A percentile compares a stretch with the other conserved stretches of the same genome.
phyloP scores from a whole-genome alignment of 1,139 yeast species.

The Hanseniaspora gamundiae region DNA sequence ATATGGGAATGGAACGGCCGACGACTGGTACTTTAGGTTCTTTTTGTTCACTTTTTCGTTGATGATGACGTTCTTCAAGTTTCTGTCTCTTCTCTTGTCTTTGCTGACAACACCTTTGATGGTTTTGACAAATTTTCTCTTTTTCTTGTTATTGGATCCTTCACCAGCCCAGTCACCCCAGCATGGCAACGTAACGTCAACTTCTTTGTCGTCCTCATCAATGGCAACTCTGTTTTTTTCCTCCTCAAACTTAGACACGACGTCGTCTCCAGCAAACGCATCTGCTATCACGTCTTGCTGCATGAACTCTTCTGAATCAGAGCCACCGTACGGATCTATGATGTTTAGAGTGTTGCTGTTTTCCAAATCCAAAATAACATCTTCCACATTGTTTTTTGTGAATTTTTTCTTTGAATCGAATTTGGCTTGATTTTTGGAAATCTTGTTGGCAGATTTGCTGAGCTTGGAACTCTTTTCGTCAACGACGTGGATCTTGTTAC shows the following conservation, averaged over 20 bases:
- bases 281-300: slow-evolving; percentile 76
- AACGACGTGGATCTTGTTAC: slow-evolving; percentile 41
- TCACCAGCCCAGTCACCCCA: slow-evolving; percentile 88
- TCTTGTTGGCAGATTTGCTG: slow-evolving; percentile 33
- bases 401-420: slow-evolving; percentile 14
- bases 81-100: slow-evolving; percentile 67
- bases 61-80: slow-evolving; percentile 69
- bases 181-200: slow-evolving; percentile 82
- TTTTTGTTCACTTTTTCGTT: slow-evolving; percentile 81
- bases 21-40: slow-evolving; percentile 71
- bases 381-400: slow-evolving; percentile 21
- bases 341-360: slow-evolving; percentile 26
- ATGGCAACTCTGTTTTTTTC: slow-evolving; percentile 57
- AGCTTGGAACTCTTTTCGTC: slow-evolving; percentile 46
- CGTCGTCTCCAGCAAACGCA: slow-evolving; percentile 96
- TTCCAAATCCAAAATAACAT: slow-evolving; percentile 18
- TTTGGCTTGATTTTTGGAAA: slow-evolving; percentile 38
- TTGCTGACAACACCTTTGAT: slow-evolving; percentile 61
- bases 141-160: slow-evolving; percentile 35
- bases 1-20: slow-evolving; percentile 85
- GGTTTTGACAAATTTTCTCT: slow-evolving; percentile 55
- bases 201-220: slow-evolving; percentile 81
- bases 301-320: slow-evolving; percentile 36
- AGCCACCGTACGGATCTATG: slow-evolving; percentile 32
- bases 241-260: slow-evolving; percentile 59